Percentiles rank a stretch among this genome's conserved stretches.
Evolutionary conservation across 1,284 basidiomycete species (phyloP).

Genomic region (Leccinum pachyderme): DNA sequence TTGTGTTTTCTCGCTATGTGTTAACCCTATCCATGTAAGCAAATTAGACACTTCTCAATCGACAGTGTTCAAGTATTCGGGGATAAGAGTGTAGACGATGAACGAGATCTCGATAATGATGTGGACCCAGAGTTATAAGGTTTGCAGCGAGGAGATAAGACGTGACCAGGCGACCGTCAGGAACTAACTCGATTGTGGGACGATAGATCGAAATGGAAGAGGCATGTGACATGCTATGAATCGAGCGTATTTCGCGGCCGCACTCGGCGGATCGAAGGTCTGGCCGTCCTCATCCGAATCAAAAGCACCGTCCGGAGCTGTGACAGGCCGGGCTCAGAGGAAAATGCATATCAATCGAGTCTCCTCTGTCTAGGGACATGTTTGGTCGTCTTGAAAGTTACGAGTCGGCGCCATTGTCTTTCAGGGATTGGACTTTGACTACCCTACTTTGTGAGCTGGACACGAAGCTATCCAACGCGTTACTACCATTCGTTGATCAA

Average conservation of each 20-base stretch:
- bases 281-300: slow-evolving; percentile 65
- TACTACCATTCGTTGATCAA: neutral
- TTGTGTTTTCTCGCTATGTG: too few relatives aligned
- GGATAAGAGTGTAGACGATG: neutral
- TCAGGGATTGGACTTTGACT: too few relatives aligned
- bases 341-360: slow-evolving; percentile 18
- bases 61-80: neutral
- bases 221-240: slow-evolving; percentile 33
- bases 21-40: neutral
- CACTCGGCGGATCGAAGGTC: slow-evolving; percentile 54
- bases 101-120: neutral
- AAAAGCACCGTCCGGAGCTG: neutral
- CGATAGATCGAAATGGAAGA: neutral
- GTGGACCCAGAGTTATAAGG: slow-evolving; percentile 4
- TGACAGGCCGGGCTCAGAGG: too few relatives aligned
- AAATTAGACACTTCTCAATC: neutral
- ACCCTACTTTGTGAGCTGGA: slow-evolving; percentile 33
- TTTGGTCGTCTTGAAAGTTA: too few relatives aligned
- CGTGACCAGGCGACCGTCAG: neutral
- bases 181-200: neutral
- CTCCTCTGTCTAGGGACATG: slow-evolving; percentile 16
- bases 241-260: slow-evolving; percentile 50
- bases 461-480: slow-evolving; percentile 16
- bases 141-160: neutral
- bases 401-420: too few relatives aligned